These are phyloP conservation scores for Myriosclerotinia scirpicola DNA, from an alignment of 2,329 filamentous ascomycete species.

Conservation along the genomic window DNA sequence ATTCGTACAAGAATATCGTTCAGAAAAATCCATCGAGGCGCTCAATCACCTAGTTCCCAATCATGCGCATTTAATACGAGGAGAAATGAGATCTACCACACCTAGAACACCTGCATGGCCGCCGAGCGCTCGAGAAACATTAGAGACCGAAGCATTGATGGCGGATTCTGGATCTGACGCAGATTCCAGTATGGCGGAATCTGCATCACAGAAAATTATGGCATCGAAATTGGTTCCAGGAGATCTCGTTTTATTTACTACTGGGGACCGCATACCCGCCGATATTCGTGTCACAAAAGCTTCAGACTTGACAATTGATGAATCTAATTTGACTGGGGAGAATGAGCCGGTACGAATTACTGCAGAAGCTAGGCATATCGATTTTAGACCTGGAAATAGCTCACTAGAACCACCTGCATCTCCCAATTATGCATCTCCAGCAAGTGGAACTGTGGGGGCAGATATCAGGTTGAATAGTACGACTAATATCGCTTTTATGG, in stretches of 20 bases:
- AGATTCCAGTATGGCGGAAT: constrained; percentile 59
- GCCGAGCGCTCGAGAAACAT: constrained; percentile 38
- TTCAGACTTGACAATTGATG: constrained; percentile 88
- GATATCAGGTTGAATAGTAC: constrained; percentile 70
- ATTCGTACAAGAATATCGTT: constrained; percentile 96
- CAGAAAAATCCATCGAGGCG: constrained; percentile 95
- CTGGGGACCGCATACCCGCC: constrained; percentile 92
- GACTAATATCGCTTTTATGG: constrained; percentile 97
- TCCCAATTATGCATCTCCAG: constrained; percentile 59
- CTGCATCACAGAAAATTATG: constrained; percentile 78
- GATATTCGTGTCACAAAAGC: constrained; percentile 93
- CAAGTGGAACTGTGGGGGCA: constrained; percentile 58
- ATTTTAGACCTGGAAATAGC: constrained; percentile 37
- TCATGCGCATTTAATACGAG: constrained; percentile 88
- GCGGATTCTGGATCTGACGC: constrained; percentile 40
- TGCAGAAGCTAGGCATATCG: constrained; percentile 56
- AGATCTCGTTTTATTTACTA: constrained; percentile 90
- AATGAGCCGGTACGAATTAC: constrained; percentile 88
- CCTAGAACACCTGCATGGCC: constrained; percentile 49
- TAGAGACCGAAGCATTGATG: constrained; percentile 35
- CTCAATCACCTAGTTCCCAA: constrained; percentile 92
- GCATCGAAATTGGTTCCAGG: constrained; percentile 86
- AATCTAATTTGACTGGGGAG: constrained; percentile 94
- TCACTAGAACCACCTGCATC: constrained; percentile 47
- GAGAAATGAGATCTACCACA: constrained; percentile 32